phyloP scores from a whole-genome alignment of 257 asterid genomes.

The Vinca minor region DNA sequence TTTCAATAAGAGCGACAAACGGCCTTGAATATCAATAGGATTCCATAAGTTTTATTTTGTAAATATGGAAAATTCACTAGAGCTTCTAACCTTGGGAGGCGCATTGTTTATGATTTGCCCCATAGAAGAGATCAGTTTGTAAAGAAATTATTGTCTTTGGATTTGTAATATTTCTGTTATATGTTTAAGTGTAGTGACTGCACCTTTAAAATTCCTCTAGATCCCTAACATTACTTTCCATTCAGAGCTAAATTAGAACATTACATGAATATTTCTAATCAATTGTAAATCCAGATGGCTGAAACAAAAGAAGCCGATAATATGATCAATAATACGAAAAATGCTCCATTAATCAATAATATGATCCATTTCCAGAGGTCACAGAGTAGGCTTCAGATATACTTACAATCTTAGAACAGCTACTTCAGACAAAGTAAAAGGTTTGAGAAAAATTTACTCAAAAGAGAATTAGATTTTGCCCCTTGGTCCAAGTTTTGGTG shows the following conservation, averaged over 20 bases:
- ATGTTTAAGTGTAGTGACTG: neutral
- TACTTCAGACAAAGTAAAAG: conserved; percentile 22
- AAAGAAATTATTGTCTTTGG: conserved; percentile 6
- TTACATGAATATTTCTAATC: neutral
- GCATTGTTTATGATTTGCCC: conserved; percentile 7
- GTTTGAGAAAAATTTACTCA: conserved; percentile 11
- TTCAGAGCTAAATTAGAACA: neutral
- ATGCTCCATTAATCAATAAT: conserved; percentile 9
- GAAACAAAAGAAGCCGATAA: neutral
- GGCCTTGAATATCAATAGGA: conserved; percentile 19
- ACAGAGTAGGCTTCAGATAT: conserved; percentile 30
- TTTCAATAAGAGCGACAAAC: conserved; percentile 4
- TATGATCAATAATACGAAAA: no score
- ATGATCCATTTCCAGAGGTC: conserved; percentile 10
- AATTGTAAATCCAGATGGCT: neutral
- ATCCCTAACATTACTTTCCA: neutral
- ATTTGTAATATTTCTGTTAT: conserved; percentile 11
- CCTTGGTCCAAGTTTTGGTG: conserved; percentile 77
- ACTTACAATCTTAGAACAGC: conserved; percentile 49
- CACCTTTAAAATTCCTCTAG: neutral
- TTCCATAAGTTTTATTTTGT: conserved; percentile 16
- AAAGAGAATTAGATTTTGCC: conserved; percentile 52
- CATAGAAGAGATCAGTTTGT: conserved; percentile 15
- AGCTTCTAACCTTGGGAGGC: conserved; percentile 3
- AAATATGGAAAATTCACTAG: conserved; percentile 14